Percentiles rank a stretch among this genome's conserved stretches.
Evolutionary conservation across 169 alveolate genomes (phyloP).

Genomic region (Eimeria sp.): DNA sequence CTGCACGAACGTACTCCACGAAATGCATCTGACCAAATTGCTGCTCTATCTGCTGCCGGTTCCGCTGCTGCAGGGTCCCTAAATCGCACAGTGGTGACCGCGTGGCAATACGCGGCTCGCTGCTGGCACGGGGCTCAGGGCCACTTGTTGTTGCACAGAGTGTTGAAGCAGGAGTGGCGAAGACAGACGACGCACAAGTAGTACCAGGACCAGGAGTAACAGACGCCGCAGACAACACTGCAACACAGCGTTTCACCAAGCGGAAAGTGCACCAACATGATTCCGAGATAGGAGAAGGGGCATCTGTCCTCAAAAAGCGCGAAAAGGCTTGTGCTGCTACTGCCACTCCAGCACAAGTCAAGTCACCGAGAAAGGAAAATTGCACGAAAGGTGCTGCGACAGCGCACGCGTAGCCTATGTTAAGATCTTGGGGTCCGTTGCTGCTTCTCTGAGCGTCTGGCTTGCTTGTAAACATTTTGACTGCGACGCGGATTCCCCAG

Average conservation of each 20-base stretch:
- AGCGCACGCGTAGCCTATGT: not conserved
- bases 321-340: not conserved
- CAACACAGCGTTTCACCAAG: not conserved
- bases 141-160: slow-evolving; percentile 20
- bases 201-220: not conserved
- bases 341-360: not conserved
- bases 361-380: not conserved
- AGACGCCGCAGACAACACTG: not conserved
- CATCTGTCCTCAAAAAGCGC: not conserved
- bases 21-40: not conserved
- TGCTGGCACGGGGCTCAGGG: slow-evolving; percentile 63
- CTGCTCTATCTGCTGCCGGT: not conserved
- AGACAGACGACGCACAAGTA: not conserved
- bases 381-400: not conserved
- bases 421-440: not conserved
- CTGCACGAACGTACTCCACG: not conserved
- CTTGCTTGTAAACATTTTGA: not conserved
- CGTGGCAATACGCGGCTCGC: slow-evolving; percentile 46
- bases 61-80: slow-evolving; percentile 48
- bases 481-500: not conserved
- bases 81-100: slow-evolving; percentile 56
- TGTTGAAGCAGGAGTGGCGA: not conserved
- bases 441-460: not conserved
- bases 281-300: not conserved
- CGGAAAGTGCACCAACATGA: not conserved